Percentiles rank a stretch among this genome's conserved stretches.
Evolutionary conservation across 805 yeast species (phyloP).

Genomic region (Saccharomycopsis fermentans): DNA sequence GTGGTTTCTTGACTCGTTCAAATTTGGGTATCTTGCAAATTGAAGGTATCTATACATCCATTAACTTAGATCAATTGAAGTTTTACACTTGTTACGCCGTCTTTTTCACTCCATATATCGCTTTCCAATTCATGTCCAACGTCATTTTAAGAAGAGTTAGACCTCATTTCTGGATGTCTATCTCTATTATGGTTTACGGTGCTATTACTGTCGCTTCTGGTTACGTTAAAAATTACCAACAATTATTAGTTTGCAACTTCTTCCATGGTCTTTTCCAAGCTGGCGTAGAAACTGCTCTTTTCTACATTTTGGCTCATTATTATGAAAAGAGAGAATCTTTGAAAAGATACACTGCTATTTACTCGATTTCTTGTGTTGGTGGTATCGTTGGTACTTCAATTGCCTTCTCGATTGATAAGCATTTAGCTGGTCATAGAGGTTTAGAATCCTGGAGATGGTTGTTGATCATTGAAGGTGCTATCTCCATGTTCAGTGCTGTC

Average conservation of each 20-base stretch:
- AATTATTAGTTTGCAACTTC: constrained; percentile 50
- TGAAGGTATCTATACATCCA: constrained; percentile 51
- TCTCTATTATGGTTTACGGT: constrained; percentile 54
- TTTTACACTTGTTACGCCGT: constrained; percentile 56
- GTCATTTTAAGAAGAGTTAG: constrained; percentile 44
- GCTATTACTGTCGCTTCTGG: constrained; percentile 57
- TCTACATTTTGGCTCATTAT: constrained; percentile 57
- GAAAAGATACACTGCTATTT: constrained; percentile 57
- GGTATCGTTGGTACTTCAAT: constrained; percentile 72
- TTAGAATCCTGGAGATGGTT: constrained; percentile 45
- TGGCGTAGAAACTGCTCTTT: constrained; percentile 67
- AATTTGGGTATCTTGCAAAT: constrained; percentile 73
- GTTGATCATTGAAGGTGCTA: constrained; percentile 38
- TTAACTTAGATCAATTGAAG: constrained; percentile 45
- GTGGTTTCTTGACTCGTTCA: constrained; percentile 72
- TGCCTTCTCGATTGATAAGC: constrained; percentile 47
- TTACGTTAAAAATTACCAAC: constrained; percentile 46
- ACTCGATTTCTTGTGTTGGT: constrained; percentile 56
- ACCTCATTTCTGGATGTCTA: constrained; percentile 57
- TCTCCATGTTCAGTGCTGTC: constrained; percentile 24
- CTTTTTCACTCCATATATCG: constrained; percentile 61
- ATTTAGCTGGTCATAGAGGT: constrained; percentile 36
- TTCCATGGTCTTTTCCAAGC: constrained; percentile 60
- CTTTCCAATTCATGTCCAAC: constrained; percentile 57
- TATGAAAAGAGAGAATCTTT: constrained; percentile 58